Evolutionary conservation across 2,329 filamentous ascomycete genomes (phyloP).

Genomic region (Orbilia ellipsospora): DNA sequence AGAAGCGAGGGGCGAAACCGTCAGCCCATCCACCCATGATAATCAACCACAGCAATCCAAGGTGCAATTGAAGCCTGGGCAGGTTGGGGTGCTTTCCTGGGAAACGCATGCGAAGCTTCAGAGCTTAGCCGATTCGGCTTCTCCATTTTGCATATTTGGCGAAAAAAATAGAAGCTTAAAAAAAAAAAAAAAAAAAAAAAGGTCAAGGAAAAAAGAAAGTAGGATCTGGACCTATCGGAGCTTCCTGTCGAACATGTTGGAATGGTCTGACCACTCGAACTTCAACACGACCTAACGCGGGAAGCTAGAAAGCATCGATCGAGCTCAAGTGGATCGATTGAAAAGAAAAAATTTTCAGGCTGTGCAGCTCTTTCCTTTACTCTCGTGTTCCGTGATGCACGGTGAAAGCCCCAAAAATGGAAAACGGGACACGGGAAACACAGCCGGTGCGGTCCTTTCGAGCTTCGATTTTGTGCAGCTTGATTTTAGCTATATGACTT

Average conservation of each 20-base stretch:
- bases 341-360: conserved; percentile 24
- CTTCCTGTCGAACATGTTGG: conserved; percentile 39
- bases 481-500: not conserved
- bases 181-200: conserved; percentile 2
- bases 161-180: conserved; percentile 1
- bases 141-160: conserved; percentile 47
- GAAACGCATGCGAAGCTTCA: conserved; percentile 39
- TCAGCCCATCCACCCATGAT: conserved; percentile 38
- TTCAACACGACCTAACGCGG: conserved; percentile 43
- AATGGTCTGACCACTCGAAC: conserved; percentile 52
- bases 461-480: not conserved
- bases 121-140: conserved; percentile 53
- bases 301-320: conserved; percentile 20
- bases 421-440: conserved; percentile 36
- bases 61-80: conserved; percentile 1
- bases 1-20: conserved; percentile 40
- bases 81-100: conserved; percentile 22
- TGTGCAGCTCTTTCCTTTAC: conserved; percentile 20
- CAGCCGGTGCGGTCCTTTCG: conserved; percentile 18
- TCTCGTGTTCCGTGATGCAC: conserved; percentile 34
- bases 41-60: conserved; percentile 18
- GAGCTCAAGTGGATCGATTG: conserved; percentile 36
- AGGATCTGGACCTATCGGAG: conserved; percentile 48
- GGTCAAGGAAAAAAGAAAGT: not conserved
- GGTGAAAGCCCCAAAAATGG: conserved; percentile 27